These are phyloP conservation scores for Barnettozyma populi DNA, from an alignment of 805 yeast species.

Conservation along the genomic window DNA sequence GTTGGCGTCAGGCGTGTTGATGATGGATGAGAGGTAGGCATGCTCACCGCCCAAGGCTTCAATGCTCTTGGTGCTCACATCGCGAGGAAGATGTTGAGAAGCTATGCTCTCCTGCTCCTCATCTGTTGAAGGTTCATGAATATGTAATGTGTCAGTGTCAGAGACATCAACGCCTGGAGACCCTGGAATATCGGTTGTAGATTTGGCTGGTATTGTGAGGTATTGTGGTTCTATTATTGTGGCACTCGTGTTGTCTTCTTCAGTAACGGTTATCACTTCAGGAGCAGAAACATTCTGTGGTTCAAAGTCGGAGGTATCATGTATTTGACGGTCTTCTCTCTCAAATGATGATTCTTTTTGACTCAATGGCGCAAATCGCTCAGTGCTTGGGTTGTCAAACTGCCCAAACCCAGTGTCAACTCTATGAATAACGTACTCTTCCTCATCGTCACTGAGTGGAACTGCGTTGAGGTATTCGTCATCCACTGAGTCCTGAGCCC, in stretches of 20 bases:
- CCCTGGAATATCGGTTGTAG: constrained; percentile 5
- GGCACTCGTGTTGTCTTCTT: not conserved
- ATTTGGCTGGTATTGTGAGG: constrained; percentile 1
- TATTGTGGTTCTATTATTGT: constrained; percentile 1
- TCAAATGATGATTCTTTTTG: not conserved
- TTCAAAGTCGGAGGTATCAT: not conserved
- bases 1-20: constrained; percentile 18
- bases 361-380: not conserved
- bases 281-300: not conserved
- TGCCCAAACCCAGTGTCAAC: constrained; percentile 2
- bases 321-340: not conserved
- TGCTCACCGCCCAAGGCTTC: constrained; percentile 13
- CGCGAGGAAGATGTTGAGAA: not conserved
- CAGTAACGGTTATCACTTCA: not conserved
- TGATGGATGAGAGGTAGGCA: constrained; percentile 21
- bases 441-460: constrained; percentile 9
- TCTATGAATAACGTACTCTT: constrained; percentile 5
- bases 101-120: not conserved
- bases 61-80: constrained; percentile 3
- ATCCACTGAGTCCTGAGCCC: not conserved
- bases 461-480: constrained; percentile 8
- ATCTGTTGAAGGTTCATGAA: constrained; percentile 11
- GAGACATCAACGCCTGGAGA: constrained; percentile 16
- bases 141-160: constrained; percentile 23
- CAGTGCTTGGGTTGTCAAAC: not conserved